Evolutionary conservation across 2,329 filamentous ascomycete genomes (phyloP).

Genomic region (Herpotrichia juniperi): DNA sequence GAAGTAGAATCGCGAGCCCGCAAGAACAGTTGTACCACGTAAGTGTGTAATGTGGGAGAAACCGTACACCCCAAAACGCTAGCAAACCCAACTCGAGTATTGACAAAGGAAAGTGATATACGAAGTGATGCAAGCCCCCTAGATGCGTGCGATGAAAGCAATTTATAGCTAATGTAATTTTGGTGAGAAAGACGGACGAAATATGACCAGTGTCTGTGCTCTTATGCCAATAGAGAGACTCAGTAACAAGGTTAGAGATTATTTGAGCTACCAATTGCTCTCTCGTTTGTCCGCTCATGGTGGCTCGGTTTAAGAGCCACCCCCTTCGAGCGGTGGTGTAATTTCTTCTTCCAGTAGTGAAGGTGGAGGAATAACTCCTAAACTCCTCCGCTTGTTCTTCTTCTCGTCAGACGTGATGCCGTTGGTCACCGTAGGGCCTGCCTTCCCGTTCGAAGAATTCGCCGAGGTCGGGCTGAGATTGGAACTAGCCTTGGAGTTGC

Average conservation of each 20-base stretch:
- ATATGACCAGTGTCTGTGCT: not conserved
- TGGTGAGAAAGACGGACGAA: not conserved
- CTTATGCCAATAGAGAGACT: not conserved
- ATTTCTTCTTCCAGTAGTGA: conserved; percentile 33
- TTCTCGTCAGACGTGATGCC: conserved; percentile 30
- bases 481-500: conserved; percentile 25
- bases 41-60: not conserved
- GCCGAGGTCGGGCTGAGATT: conserved; percentile 20
- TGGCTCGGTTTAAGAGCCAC: conserved; percentile 8
- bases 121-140: conserved; percentile 10
- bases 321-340: conserved; percentile 27
- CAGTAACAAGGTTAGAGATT: not conserved
- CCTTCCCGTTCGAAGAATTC: conserved; percentile 15
- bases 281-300: no score
- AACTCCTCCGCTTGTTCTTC: conserved; percentile 40
- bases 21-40: not conserved
- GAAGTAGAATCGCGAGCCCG: not conserved
- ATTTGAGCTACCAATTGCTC: not conserved
- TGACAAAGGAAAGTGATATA: conserved; percentile 17
- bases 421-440: conserved; percentile 25
- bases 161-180: conserved; percentile 25
- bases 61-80: conserved; percentile 1
- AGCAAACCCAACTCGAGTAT: conserved; percentile 5
- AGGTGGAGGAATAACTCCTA: conserved; percentile 32
- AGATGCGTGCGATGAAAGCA: conserved; percentile 14